Evolutionary conservation across 2,329 filamentous ascomycete genomes (phyloP), one percentile per base, ranked within the genome.

Genomic region (Trichoderma citrinoviride): DNA sequence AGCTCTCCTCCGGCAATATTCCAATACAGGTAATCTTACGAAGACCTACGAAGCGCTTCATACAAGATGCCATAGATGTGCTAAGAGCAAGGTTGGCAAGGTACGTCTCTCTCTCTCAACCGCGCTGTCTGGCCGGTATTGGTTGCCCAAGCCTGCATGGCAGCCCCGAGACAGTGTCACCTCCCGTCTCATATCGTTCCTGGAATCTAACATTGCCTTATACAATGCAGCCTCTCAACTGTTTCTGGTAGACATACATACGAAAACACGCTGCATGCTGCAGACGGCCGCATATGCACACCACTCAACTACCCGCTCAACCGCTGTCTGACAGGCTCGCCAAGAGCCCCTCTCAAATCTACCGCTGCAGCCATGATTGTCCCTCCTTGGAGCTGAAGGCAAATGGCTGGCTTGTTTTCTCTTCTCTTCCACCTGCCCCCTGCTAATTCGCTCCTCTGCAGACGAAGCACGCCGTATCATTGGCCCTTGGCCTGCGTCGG

Each of bases 401-500:
- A 46, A 33, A 61, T 7, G 47, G 12, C 58, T 44, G 17, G 40
- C 60, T 62, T 54, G 47, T 54, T 60, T 61, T 27, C 46, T 57
- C 54, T 50, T 50, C 29, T 52, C 53, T 37, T 37, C 40, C 25
- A 37, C 46, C 25, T 37, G 33, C 19, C 47, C 53, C 53, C 47
- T 61, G 49, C 55, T 29, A 57, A 27, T 46, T 23, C 29, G 44
- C 33, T 53, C 17, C 40, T 50, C 46, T 57, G 23, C 21, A 54
- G 33, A 52, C 23, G 37, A 8, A 19, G 49, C 6, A 21, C 55
- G 41, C 49, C 46, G 60, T 21, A 54, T 43, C 29, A 50, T 21
- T 57, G 54, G 53, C 44, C 53, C 43, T 54, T 54, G 53, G 41
- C 19, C 53, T 41, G n/a, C 40, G 33, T 58, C 61, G 53, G 61